phyloP scores from a whole-genome alignment of 2,329 filamentous ascomycete species.

The Phialophora macrospora region DNA sequence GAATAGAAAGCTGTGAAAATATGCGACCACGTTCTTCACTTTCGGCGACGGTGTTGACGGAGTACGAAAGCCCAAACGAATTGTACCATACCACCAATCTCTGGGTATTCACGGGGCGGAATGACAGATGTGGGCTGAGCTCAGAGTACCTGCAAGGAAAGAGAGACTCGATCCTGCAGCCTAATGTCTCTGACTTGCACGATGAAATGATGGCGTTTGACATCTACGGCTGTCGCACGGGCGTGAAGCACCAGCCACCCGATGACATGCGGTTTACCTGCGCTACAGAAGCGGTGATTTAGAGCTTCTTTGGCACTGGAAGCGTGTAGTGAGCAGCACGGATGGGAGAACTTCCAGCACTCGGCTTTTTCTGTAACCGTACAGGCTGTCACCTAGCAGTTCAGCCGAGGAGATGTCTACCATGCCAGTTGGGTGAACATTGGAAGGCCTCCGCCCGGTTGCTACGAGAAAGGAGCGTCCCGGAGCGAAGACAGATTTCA shows the following conservation, averaged over 20 bases:
- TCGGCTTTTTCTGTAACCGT: neutral
- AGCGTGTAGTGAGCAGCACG: neutral
- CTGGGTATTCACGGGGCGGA: constrained; percentile 2
- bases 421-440: neutral
- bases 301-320: neutral
- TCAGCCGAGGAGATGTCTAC: neutral
- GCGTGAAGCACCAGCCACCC: neutral
- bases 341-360: neutral
- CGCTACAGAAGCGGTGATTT: neutral
- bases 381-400: neutral
- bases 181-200: constrained; percentile 17
- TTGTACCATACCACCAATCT: constrained; percentile 29
- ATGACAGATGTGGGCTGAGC: neutral
- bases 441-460: neutral
- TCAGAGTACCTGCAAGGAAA: neutral
- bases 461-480: too few relatives aligned
- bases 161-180: neutral
- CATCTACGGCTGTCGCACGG: neutral
- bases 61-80: constrained; percentile 20
- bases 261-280: neutral
- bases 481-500: neutral
- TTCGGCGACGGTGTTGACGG: constrained; percentile 32
- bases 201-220: constrained; percentile 13
- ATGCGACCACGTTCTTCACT: constrained; percentile 21
- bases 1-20: constrained; percentile 8